Evolutionary conservation across 73 alveolate genomes (phyloP), one percentile per base, ranked within the genome.

Genomic region (Loxodes magnus): DNA sequence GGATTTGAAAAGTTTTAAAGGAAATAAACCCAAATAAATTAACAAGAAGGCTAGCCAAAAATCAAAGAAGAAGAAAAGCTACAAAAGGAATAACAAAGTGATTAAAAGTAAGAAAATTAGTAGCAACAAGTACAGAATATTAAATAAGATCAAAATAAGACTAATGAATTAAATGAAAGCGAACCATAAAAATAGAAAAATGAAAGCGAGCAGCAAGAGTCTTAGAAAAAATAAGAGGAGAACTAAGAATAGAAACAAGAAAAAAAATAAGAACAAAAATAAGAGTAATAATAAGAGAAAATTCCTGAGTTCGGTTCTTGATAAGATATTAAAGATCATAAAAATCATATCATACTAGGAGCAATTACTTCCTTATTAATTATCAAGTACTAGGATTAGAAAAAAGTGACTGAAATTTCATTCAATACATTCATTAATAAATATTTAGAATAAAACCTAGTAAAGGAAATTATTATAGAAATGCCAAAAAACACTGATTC

Each of bases 1-100:
- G 59, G 59, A 7, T 46, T 46, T 24, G 59, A 46, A 24, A 46
- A 46, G 27, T 46, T 10, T 41, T 46, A 12, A 2, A 46, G 27
- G 17, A 46, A 46, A 19, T n/a, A 7, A n/a, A n/a, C n/a, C n/a
- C n/a, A n/a, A n/a, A n/a, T n/a, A n/a, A n/a, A n/a, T n/a, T n/a
- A n/a, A n/a, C n/a, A n/a, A 7, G 41, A 31, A 31, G 12, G 10
- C 41, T 9, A 31, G 41, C 41, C 41, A 31, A n/a, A 7, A 31
- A n/a, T 31, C 41, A 7, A 7, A 31, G 41, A 31, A 9, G 12
- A 7, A 31, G 41, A 31, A 31, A 7, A 9, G 7, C 10, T n/a
- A 31, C 41, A 31, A 31, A 31, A 7, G 7, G 12, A 7, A 31
- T n/a, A 31, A 31, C 7, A 31, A 31, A n/a, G 10, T 9, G 41